Evolutionary conservation across 75 land plant genomes (phyloP), one percentile per base, ranked within the genome.

Genomic region (Pinus albicaulis): DNA sequence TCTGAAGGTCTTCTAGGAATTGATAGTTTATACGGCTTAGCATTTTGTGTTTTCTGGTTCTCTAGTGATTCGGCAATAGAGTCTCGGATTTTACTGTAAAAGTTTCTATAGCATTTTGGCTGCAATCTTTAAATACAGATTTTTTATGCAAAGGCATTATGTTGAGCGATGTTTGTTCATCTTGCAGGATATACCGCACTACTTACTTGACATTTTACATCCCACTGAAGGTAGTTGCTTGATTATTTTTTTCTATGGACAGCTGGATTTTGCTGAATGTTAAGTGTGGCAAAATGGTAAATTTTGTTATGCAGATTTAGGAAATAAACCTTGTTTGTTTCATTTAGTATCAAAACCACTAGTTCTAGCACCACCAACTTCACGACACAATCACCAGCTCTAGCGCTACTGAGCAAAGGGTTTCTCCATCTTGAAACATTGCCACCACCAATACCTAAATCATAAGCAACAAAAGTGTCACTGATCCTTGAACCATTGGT

Each of bases 121-220:
- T 61, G 26, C 15, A 24, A 24, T 14, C 12, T 24, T 61, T 24
- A 13, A 61, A 13, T 19, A 68, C 22, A 41, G 41, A 4, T 41
- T 41, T 13, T 20, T 68, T 68, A 68, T 5, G 38, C 41, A 22
- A 38, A 41, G 15, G 11, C n/a, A 38, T 68, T 38, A 44, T 68
- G 38, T n/a, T 68, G 52, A 68, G 20, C 41, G 11, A 22, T 24
- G 14, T 74, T 58, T 74, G 28, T 59, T 69, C 23, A 22, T 63
- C 57, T 76, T 57, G 25, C 80, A 78, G 80, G 66, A 34, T 59
- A 71, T 78, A 36, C 80, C 80, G 36, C 94, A 92, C 56, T 86
- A 92, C 79, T 60, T 92, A 41, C 57, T 92, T 76, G 94, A 92
- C 85, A 83, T 92, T 36, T 72, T 92, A 70, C 81, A 85, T 62